These are phyloP conservation scores for Leucosporidium yakuticum DNA, from an alignment of 768 basidiomycete species.

Conservation along the genomic window DNA sequence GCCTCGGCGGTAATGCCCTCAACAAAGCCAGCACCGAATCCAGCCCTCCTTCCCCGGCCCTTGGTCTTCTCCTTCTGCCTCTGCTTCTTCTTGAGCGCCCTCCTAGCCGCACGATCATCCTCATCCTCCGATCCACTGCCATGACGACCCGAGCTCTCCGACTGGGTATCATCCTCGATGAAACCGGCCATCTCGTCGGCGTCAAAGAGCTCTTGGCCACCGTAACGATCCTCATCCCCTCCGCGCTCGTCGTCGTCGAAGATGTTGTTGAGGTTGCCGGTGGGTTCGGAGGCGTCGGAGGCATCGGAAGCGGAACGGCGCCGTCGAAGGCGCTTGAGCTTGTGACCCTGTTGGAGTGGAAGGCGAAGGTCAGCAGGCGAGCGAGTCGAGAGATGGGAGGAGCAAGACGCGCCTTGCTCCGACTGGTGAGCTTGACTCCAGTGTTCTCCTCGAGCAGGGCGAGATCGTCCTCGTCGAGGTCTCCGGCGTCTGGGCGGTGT, in stretches of 20 bases:
- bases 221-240: slow-evolving; percentile 51
- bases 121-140: slow-evolving; percentile 67
- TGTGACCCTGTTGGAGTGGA: slow-evolving; percentile 46
- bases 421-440: slow-evolving; percentile 49
- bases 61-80: slow-evolving; percentile 57
- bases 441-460: slow-evolving; percentile 80
- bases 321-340: slow-evolving; percentile 68
- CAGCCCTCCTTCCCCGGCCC: slow-evolving; percentile 52
- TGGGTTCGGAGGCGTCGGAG: slow-evolving; percentile 46
- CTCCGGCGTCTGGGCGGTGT: slow-evolving; percentile 23
- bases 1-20: slow-evolving; percentile 45
- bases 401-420: slow-evolving; percentile 13
- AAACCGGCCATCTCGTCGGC: slow-evolving; percentile 75
- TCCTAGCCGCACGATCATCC: slow-evolving; percentile 59
- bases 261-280: slow-evolving; percentile 52
- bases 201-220: slow-evolving; percentile 60
- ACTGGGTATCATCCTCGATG: slow-evolving; percentile 53
- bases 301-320: slow-evolving; percentile 63
- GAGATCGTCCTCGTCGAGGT: slow-evolving; percentile 77
- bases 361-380: too few relatives aligned
- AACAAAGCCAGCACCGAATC: slow-evolving; percentile 19
- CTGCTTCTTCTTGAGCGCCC: slow-evolving; percentile 51
- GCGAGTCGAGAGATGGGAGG: background rate
- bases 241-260: slow-evolving; percentile 74
- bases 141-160: slow-evolving; percentile 57